Evolutionary conservation across 768 basidiomycete species (phyloP), one percentile per base, ranked within the genome.

Genomic region (Atractiella rhizophila): DNA sequence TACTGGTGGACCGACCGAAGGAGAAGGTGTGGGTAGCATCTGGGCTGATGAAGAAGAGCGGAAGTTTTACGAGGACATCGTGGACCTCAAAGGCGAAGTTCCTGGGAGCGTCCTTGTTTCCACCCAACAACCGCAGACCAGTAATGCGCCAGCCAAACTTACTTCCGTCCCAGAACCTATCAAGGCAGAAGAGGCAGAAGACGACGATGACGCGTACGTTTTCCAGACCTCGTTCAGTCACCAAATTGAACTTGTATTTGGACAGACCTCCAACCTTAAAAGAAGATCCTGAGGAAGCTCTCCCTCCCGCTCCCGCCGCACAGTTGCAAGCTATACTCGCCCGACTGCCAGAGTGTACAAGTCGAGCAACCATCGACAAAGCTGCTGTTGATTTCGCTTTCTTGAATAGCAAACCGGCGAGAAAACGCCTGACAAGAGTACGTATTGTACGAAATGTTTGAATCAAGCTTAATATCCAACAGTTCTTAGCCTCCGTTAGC

Each of bases 21-120:
- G 76, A 33, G 52, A 52, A 12, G 50, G 56, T 0, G 60, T 66
- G 3, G 74, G 76, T 5, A 77, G 83, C 4, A 85, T 94, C 57
- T 98, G 91, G 91, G 82, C 82, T 57, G 91, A 96, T 51, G 91
- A 96, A 49, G 88, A 98, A 61, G 88, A 94, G 56, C 66, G 77
- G 19, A 65, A 74, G 44, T 96, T 88, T 59, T 96, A 76, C 51
- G 88, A 94, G 54, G 85, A 94, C 45, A 63, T 91, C 31, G 70
- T 78, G 44, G 91, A 96, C 57, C 57, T 94, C 39, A 75, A 76
- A 44, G 82, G 91, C 44, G 81, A 83, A 44, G 82, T 91, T 2
- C 91, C 91, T 0, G 73, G 69, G 37, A 76, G 73, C 38, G 69
- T 96, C 28, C 64, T 96, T 16, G 27, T 31, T 86, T 36, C 66